Conservation (phyloP, 345 rosid species). For the Physaria fendleri region DNA sequence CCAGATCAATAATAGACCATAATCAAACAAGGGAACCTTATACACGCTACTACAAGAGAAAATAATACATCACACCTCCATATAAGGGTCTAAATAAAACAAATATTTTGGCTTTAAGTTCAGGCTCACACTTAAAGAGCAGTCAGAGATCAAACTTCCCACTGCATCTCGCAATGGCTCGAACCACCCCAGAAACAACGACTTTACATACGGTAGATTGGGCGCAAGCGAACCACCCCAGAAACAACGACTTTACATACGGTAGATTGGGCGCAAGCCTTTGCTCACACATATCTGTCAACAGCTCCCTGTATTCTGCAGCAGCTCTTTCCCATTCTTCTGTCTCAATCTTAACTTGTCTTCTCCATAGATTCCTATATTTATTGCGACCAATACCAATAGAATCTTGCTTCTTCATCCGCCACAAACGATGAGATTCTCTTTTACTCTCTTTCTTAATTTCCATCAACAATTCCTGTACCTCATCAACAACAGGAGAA, state of each 20-base stretch:
- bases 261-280: constrained; percentile 92
- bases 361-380: constrained; percentile 44
- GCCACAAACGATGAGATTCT: constrained; percentile 23
- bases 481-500: too few relatives aligned
- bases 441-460: constrained; percentile 51
- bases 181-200: constrained; percentile 94
- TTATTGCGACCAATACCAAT: constrained; percentile 39
- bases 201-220: constrained; percentile 80
- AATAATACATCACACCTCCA: constrained; percentile 1
- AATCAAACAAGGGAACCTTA: background rate
- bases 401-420: constrained; percentile 16
- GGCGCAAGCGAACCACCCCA: constrained; percentile 99
- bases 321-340: constrained; percentile 96
- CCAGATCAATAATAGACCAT: constrained; percentile 1
- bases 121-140: constrained; percentile 7
- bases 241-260: constrained; percentile 78
- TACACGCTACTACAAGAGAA: background rate
- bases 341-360: constrained; percentile 88
- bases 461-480: constrained; percentile 55
- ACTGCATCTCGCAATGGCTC: constrained; percentile 72
- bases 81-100: background rate
- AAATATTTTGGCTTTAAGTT: background rate
- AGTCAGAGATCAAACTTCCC: background rate
- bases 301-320: constrained; percentile 70
- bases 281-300: constrained; percentile 85